Evolutionary conservation across 805 yeast species (phyloP).

Genomic region (Zygosaccharomyces pseudorouxii): DNA sequence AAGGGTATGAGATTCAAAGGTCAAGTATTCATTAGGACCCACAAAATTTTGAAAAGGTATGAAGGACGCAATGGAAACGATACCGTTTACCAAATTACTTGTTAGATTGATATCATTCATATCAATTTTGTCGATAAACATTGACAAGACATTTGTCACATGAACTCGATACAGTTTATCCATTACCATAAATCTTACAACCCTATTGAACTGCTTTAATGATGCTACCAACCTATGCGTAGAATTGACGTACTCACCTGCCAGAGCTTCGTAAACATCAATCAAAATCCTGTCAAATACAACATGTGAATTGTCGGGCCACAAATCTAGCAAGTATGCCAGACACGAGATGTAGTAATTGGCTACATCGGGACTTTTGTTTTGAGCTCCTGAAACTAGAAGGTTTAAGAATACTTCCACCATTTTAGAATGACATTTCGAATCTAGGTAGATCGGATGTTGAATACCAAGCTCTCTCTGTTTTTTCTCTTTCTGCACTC

Average conservation of each 20-base stretch:
- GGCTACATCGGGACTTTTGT: slow-evolving; percentile 55
- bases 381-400: slow-evolving; percentile 68
- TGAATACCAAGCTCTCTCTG: slow-evolving; percentile 19
- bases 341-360: slow-evolving; percentile 56
- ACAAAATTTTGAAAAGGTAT: slow-evolving; percentile 65
- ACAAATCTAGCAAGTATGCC: slow-evolving; percentile 58
- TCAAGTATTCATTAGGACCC: slow-evolving; percentile 36
- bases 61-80: slow-evolving; percentile 65
- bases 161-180: slow-evolving; percentile 70
- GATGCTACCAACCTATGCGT: slow-evolving; percentile 78
- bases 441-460: slow-evolving; percentile 28
- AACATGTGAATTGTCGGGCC: slow-evolving; percentile 40
- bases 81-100: slow-evolving; percentile 57
- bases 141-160: slow-evolving; percentile 63
- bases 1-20: slow-evolving; percentile 38
- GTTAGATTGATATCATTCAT: slow-evolving; percentile 80
- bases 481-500: slow-evolving; percentile 48
- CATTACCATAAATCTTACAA: slow-evolving; percentile 62
- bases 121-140: slow-evolving; percentile 78
- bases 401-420: slow-evolving; percentile 45
- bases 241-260: slow-evolving; percentile 58
- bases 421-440: slow-evolving; percentile 34
- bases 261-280: slow-evolving; percentile 74
- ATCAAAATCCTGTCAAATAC: slow-evolving; percentile 52
- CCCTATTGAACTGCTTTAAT: slow-evolving; percentile 57